Conservation (phyloP, 2,329 filamentous ascomycete species). For the Penicillium glabrum region DNA sequence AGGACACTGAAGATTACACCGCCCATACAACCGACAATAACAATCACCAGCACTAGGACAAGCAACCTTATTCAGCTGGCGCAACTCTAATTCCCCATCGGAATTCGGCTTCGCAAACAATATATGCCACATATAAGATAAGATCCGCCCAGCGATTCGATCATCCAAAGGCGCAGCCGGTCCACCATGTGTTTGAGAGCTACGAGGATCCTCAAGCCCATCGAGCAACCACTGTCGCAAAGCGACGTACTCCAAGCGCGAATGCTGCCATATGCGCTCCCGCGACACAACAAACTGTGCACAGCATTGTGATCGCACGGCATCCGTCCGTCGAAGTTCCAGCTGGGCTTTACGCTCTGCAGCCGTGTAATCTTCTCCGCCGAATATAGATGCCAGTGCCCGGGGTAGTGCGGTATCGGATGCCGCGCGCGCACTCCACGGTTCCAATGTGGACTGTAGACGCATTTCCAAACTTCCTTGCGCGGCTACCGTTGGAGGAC, state of each 20-base stretch:
- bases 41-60: conserved; percentile 44
- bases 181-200: conserved; percentile 2
- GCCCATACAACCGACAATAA: conserved; percentile 47
- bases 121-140: conserved; percentile 54
- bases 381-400: conserved; percentile 37
- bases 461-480: conserved; percentile 46
- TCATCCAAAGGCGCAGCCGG: conserved; percentile 44
- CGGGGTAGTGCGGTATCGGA: conserved; percentile 40
- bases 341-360: conserved; percentile 5
- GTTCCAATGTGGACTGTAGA: conserved; percentile 39
- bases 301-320: conserved; percentile 53
- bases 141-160: conserved; percentile 44
- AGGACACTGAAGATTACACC: conserved; percentile 38
- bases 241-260: conserved; percentile 52
- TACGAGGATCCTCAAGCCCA: conserved; percentile 17
- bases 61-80: conserved; percentile 35
- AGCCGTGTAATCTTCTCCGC: conserved; percentile 27
- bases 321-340: conserved; percentile 43
- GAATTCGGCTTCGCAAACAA: conserved; percentile 40
- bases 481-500: conserved; percentile 31
- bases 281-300: conserved; percentile 57
- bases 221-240: conserved; percentile 56
- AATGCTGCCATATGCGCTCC: conserved; percentile 50
- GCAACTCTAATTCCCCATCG: conserved; percentile 32
- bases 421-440: conserved; percentile 44